Evolutionary conservation across 768 basidiomycete genomes (phyloP), one percentile per base, ranked within the genome.

Genomic region (Tylopilus intermedius): DNA sequence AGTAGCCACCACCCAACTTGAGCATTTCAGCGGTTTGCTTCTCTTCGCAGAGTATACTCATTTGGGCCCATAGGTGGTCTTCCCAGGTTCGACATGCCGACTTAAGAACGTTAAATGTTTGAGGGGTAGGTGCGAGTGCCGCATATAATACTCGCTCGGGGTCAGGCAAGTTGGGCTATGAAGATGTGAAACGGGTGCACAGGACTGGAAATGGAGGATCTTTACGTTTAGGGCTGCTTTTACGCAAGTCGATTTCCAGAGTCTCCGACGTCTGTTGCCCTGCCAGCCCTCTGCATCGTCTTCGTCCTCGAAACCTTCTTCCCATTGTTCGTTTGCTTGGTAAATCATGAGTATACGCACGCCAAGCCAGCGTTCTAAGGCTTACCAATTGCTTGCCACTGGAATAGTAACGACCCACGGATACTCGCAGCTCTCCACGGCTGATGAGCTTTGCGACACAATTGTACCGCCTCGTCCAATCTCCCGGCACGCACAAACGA

Each of bases 351-450:
- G 75, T 72, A 70, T 24, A 56, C 24, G 43, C n/a, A 45, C 29
- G 46, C 40, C 22, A 30, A 18, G 1, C n/a, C 10, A 40, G 39
- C 2, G 35, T 32, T 2, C 15, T n/a, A 14, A 14, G 46, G 71
- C 80, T 45, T 58, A 88, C 88, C 80, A 3, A 94, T 77, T 0
- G 80, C 79, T 42, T 75, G 74, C 87, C 91, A 94, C 30, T 78
- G 75, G 62, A 91, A 94, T 18, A 92, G 67, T 27, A 83, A 68
- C 1, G 90, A 86, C 1, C 95, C 95, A 6, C 88, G 83, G 40
- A 98, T 81, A 50, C 84, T 88, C 2, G 94, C 92, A 2, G 92
- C 91, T 22, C 93, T 78, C 95, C 94, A 97, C 0, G 91, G 88
- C 58, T 94, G 90, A 56, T 92, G 85, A 0, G 88, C 86, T 60